phyloP scores from a whole-genome alignment of 2,329 filamentous ascomycete species.

The Pseudocercospora musae region DNA sequence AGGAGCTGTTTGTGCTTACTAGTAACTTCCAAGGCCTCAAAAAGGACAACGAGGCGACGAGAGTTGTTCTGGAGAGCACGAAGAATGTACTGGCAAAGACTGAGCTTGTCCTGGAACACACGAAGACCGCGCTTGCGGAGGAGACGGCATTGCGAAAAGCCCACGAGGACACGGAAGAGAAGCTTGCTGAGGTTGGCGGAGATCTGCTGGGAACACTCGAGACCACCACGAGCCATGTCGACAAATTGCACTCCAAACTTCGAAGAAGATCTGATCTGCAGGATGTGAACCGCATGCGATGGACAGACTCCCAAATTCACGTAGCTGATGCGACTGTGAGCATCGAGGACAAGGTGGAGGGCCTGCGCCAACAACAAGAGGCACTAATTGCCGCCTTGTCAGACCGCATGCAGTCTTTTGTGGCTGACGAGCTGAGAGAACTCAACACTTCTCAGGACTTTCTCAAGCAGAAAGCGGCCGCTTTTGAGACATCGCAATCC shows the following conservation, averaged over 20 bases:
- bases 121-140: conserved; percentile 71
- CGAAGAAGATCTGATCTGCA: conserved; percentile 82
- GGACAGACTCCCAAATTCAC: conserved; percentile 71
- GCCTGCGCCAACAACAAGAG: conserved; percentile 70
- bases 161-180: conserved; percentile 78
- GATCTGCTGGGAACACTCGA: conserved; percentile 75
- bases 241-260: conserved; percentile 80
- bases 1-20: conserved; percentile 83
- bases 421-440: conserved; percentile 69
- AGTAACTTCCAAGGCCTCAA: conserved; percentile 84
- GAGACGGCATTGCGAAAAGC: conserved; percentile 78
- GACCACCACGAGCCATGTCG: conserved; percentile 75
- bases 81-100: conserved; percentile 81
- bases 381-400: conserved; percentile 66
- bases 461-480: conserved; percentile 64
- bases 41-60: conserved; percentile 81
- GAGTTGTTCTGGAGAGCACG: conserved; percentile 69
- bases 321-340: conserved; percentile 73
- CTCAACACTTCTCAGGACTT: conserved; percentile 67
- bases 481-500: conserved; percentile 65
- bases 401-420: conserved; percentile 70
- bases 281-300: conserved; percentile 70
- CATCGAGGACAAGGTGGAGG: conserved; percentile 71
- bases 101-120: conserved; percentile 75
- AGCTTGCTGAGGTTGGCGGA: conserved; percentile 69